A percentile compares a stretch with the other conserved stretches of the same genome.
Conservation (phyloP, 345 rosid species). For the Kernera saxatilis region DNA sequence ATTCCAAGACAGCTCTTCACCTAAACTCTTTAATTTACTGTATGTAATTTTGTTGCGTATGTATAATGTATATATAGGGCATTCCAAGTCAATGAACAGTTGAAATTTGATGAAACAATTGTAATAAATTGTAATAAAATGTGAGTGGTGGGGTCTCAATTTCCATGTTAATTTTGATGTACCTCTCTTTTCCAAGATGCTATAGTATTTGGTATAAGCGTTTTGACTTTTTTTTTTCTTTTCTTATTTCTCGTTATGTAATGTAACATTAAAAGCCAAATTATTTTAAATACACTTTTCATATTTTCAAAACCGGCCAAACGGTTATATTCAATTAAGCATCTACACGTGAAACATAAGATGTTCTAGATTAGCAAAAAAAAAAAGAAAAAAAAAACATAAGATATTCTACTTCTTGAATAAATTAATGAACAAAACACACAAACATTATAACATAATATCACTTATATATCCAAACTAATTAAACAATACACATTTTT, state of each 20-base stretch:
- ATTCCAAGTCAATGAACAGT: background rate
- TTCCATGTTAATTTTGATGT: background rate
- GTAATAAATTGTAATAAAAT: background rate
- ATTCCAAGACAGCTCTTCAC: too few relatives aligned
- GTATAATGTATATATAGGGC: background rate
- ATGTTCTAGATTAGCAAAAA: too few relatives aligned
- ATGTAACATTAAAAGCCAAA: background rate
- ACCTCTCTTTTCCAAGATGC: conserved; percentile 20
- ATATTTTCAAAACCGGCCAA: background rate
- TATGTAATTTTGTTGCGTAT: background rate
- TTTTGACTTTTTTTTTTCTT: background rate
- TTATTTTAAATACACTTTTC: background rate
- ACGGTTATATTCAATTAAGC: background rate
- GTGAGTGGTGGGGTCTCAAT: conserved; percentile 10
- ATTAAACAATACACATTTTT: conserved; percentile 14
- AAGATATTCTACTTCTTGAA: background rate
- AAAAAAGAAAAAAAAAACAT: too few relatives aligned
- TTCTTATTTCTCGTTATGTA: background rate
- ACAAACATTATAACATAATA: background rate
- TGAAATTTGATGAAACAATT: background rate
- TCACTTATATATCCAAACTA: background rate
- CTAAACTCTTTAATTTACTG: too few relatives aligned
- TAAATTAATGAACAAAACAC: background rate
- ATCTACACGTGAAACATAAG: background rate
- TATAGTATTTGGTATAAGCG: background rate